These are phyloP conservation scores for Melaleuca quinquenervia DNA, from an alignment of 345 rosid species.

Conservation along the genomic window DNA sequence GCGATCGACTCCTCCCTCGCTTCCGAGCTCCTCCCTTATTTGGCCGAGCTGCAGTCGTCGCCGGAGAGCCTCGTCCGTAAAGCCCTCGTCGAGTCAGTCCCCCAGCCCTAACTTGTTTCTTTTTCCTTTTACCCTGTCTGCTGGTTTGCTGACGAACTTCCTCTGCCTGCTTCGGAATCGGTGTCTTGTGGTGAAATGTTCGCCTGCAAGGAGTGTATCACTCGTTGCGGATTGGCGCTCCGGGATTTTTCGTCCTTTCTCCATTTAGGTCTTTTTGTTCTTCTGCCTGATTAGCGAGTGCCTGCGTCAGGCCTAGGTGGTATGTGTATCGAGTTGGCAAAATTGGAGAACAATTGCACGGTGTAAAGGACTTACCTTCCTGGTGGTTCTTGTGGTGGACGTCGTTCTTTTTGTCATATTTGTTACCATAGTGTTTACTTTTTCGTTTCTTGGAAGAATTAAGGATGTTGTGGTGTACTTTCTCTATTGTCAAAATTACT, in stretches of 20 bases:
- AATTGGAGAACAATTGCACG: neutral
- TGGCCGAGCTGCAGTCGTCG: slow-evolving; percentile 70
- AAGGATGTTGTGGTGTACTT: neutral
- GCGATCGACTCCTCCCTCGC: slow-evolving; percentile 58
- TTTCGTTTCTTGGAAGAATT: neutral
- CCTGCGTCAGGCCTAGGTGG: neutral
- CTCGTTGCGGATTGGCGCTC: neutral
- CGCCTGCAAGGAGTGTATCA: neutral
- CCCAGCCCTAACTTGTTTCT: neutral
- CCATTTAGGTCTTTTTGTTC: slow-evolving; percentile 2
- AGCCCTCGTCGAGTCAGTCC: slow-evolving; percentile 67
- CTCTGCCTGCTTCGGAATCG: neutral
- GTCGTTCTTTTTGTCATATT: neutral
- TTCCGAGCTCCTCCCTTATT: slow-evolving; percentile 67
- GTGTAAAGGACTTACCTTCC: neutral
- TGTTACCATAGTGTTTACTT: neutral
- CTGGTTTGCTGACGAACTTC: neutral
- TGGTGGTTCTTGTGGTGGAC: neutral
- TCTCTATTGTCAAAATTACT: neutral
- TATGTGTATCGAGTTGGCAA: neutral
- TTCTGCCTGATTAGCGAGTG: neutral
- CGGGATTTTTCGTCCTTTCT: neutral
- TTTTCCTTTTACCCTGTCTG: neutral
- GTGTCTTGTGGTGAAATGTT: neutral
- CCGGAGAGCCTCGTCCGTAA: slow-evolving; percentile 66